Base-by-base conservation (phyloP, 1,284 basidiomycete species). In the Ustilago trichophora region DNA sequence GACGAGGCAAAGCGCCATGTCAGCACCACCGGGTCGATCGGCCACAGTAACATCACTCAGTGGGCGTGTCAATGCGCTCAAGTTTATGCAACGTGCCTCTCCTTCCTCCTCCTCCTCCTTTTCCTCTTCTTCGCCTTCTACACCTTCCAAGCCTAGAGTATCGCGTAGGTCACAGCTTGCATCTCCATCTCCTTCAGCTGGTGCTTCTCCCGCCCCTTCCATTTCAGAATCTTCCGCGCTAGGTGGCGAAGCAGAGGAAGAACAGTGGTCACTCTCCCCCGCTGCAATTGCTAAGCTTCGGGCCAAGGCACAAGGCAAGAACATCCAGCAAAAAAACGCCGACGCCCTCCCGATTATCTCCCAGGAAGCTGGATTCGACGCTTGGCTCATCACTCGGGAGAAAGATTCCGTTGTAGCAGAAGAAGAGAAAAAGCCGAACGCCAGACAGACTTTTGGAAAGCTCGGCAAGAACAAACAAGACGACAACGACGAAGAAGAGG, bases 41-140 rank as follows among this genome's bases (percentile, higher is more conserved):
- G 52, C 56, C 26, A 65, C 67, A 15, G 62, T 70, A 5, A 59
- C 53, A n/a, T 51, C 52, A 10, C 47, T 70, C 15, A 70, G 67
- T 50, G 67, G 67, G 21, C 57, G 62, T 26, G 67, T 70, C 5
- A 51, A 53, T 33, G 67, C 60, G 48, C 62, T 70, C 62, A 65
- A 70, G 50, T 70, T 70, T 35, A 70, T 70, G 67, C 67, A 70
- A 50, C 66, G 59, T 34, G 66, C 53, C 35, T 52, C 56, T 1
- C 40, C 56, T 19, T 38, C 55, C 9, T 43, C 52, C 31, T 32
- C 34, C 33, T 26, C 41, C 12, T n/a, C n/a, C n/a, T n/a, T n/a
- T 29, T 13, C 27, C 27, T 29, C 27, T 29, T 24, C 48, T 9
- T 27, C 47, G 6, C 34, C 49, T 2, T 22, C 45, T 16, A 40